Percentiles rank a stretch among this genome's conserved stretches.
These are phyloP conservation scores for Venturia pyrina DNA, from an alignment of 2,329 filamentous ascomycete species.

Conservation along the genomic window DNA sequence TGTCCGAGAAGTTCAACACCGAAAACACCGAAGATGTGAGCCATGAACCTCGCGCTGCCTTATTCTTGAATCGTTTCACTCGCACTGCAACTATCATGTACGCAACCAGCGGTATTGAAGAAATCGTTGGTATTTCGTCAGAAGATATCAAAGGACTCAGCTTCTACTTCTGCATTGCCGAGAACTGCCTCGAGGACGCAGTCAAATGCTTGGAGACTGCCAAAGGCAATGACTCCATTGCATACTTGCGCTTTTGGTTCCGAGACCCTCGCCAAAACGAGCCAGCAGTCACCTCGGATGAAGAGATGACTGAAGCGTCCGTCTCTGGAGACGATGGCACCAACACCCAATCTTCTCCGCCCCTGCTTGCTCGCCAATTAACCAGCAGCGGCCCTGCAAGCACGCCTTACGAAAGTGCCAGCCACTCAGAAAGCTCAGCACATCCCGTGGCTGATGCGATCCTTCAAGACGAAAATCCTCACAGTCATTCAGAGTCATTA, in stretches of 20 bases:
- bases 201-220: constrained; percentile 72
- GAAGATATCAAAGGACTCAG: constrained; percentile 63
- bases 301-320: constrained; percentile 36
- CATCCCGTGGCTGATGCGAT: neutral
- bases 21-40: constrained; percentile 42
- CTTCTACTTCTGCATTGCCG: constrained; percentile 80
- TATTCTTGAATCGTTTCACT: constrained; percentile 81
- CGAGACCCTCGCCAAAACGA: constrained; percentile 56
- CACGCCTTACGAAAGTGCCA: neutral
- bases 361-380: neutral
- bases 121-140: constrained; percentile 64
- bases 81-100: constrained; percentile 78
- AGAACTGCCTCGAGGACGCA: constrained; percentile 66
- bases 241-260: constrained; percentile 79
- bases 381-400: neutral
- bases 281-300: constrained; percentile 27
- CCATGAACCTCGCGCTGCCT: constrained; percentile 70
- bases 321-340: constrained; percentile 35
- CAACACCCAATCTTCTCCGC: neutral
- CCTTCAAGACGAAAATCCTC: neutral
- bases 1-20: constrained; percentile 67
- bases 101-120: constrained; percentile 63
- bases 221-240: constrained; percentile 84
- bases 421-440: neutral
- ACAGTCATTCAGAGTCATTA: neutral